Evolutionary conservation across 1,284 basidiomycete genomes (phyloP), one percentile per base, ranked within the genome.

Genomic region (Moesziomyces sp.): DNA sequence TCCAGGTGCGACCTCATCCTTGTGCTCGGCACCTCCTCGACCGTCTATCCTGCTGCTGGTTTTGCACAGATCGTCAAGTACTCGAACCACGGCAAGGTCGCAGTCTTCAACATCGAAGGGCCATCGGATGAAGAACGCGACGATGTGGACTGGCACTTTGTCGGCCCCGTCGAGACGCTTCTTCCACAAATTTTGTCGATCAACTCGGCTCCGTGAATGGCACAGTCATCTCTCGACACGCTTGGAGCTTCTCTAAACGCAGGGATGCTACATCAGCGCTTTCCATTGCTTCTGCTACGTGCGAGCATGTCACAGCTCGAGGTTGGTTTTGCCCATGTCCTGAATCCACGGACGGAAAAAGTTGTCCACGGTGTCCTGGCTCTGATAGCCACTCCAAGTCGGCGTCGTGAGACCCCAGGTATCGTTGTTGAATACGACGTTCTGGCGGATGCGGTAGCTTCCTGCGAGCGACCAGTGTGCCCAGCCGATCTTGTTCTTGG

Each of bases 1-100:
- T 78, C 84, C 3, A 67, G 85, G 35, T 89, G 88, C 3, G 89
- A 90, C 83, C 74, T 91, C 40, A 88, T 88, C 62, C 83, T 91
- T 8, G 89, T 90, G 4, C 85, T 91, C 46, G 89, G 90, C 30
- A 91, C 90, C 3, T 89, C 89, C 1, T 88, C 89, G 1, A 88
- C 87, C 18, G 90, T 81, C 38, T 74, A 48, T 42, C 88, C 88
- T 3, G 88, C 88, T 3, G 87, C 88, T 5, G 83, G 84, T 0
- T 87, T 86, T 65, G 86, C 86, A 7, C 61, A 61, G 8, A 57
- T 75, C 3, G 86, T 88, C 9, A 71, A 82, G 51, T 63, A 70
- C 2, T 24, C 49, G 14, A 78, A 85, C 47, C 87, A 86, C 0
- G 88, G 87, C 7, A 86, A 85, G 59, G 86, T 89, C 2, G 90